Conservation (phyloP, 2,329 filamentous ascomycete genomes). For the Tolypocladium tundrense region DNA sequence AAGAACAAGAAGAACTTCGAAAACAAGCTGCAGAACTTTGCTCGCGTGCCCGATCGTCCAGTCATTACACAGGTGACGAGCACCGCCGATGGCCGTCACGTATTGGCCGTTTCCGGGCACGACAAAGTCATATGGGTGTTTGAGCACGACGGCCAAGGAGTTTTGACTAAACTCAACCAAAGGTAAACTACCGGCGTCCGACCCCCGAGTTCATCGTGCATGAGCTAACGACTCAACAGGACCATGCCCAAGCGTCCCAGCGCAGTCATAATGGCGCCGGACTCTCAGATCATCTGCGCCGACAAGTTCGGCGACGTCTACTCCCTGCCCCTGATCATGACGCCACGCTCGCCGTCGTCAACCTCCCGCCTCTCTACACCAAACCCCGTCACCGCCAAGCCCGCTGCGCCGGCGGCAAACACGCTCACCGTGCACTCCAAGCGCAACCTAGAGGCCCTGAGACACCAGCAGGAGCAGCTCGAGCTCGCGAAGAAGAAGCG, state of each 20-base stretch:
- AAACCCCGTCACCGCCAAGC: constrained; percentile 12
- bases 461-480: constrained; percentile 43
- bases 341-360: constrained; percentile 8
- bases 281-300: constrained; percentile 66
- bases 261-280: constrained; percentile 58
- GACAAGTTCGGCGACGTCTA: constrained; percentile 99
- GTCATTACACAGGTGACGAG: constrained; percentile 60
- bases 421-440: constrained; percentile 52
- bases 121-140: constrained; percentile 89
- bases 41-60: constrained; percentile 37
- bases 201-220: too few relatives aligned
- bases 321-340: constrained; percentile 55
- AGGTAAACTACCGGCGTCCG: constrained; percentile 38
- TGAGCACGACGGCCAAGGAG: constrained; percentile 49
- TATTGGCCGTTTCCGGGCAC: constrained; percentile 75
- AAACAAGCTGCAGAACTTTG: constrained; percentile 16
- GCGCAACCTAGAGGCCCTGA: constrained; percentile 50
- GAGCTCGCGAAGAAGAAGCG: constrained; percentile 18
- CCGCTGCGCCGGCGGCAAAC: constrained; percentile 41
- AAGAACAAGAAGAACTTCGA: constrained; percentile 18
- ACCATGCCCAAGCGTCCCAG: constrained; percentile 84
- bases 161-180: constrained; percentile 57
- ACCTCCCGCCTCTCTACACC: constrained; percentile 7
- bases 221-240: constrained; percentile 33
- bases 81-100: constrained; percentile 53